Evolutionary conservation across 768 basidiomycete species (phyloP).

Genomic region (Pleurotus sapidus): DNA sequence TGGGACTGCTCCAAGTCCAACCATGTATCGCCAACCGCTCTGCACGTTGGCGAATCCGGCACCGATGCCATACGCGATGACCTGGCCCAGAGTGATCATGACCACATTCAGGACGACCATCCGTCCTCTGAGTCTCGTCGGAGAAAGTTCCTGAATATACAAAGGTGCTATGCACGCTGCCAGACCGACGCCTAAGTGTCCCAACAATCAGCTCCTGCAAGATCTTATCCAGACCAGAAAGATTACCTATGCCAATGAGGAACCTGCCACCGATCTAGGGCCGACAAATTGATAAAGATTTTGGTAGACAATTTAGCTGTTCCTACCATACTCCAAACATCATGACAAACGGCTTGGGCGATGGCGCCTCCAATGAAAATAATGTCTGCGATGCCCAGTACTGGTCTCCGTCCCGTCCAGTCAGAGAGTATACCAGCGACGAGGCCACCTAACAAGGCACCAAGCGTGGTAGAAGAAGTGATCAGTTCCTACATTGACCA

Average conservation of each 20-base stretch:
- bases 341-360: constrained; percentile 65
- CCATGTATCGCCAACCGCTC: constrained; percentile 83
- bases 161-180: constrained; percentile 79
- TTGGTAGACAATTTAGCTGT: not conserved
- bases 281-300: not conserved
- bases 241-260: constrained; percentile 55
- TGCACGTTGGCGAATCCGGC: constrained; percentile 58
- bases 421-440: constrained; percentile 69
- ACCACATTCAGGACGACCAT: constrained; percentile 85
- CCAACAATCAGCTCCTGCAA: not conserved
- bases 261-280: constrained; percentile 67
- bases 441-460: constrained; percentile 74
- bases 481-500: constrained; percentile 60
- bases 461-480: constrained; percentile 75
- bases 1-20: constrained; percentile 70
- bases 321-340: constrained; percentile 67
- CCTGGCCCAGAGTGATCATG: constrained; percentile 78
- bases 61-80: constrained; percentile 73
- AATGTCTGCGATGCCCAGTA: constrained; percentile 64
- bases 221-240: not conserved
- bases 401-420: constrained; percentile 62
- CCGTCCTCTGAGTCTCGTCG: constrained; percentile 67
- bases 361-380: constrained; percentile 77
- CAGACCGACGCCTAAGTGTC: constrained; percentile 49
- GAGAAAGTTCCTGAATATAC: constrained; percentile 83